Evolutionary conservation across 768 basidiomycete species (phyloP), one percentile per base, ranked within the genome.

Genomic region (Mycena pura): DNA sequence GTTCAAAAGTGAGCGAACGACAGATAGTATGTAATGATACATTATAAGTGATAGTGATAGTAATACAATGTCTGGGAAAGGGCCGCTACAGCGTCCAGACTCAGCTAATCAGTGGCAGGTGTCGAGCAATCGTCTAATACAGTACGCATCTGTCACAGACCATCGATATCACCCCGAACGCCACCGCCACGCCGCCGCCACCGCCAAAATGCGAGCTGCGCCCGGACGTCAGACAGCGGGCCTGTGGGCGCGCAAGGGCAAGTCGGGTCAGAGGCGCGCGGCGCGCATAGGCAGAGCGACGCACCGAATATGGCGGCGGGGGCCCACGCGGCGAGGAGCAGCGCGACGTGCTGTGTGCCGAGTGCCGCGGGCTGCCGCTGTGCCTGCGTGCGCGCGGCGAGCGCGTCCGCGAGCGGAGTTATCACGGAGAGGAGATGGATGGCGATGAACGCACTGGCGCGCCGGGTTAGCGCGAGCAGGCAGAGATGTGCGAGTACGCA

Each of bases 341-440:
- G 32, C 9, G 64, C 64, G 8, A 65, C 49, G 15, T 65, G 64
- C 34, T 65, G 64, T 25, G 64, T 65, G 8, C 64, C 64, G 60
- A 65, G 19, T 1, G 48, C 55, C 9, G 60, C 25, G 24, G 60
- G 55, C 9, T 13, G n/a, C 25, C 5, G 45, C 10, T 39, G 19
- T 21, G 15, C 50, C 15, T 28, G 63, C 55, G 49, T 52, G 24
- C 25, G 45, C 17, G 56, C 15, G 36, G 63, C 55, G 49, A 57
- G 24, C 25, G 45, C 6, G 15, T 65, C 64, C 6, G 48, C 17
- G 38, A 65, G 31, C 15, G 64, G 64, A 13, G 64, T 65, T 53
- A 65, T 61, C 3, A 45, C 21, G 14, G 55, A 52, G 3, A 65
- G 60, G 6, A 65, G 38, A 10, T 60, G 57, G n/a, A 51, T 29